Conservation (phyloP, 345 rosid species). For the Lepidium didymum region DNA sequence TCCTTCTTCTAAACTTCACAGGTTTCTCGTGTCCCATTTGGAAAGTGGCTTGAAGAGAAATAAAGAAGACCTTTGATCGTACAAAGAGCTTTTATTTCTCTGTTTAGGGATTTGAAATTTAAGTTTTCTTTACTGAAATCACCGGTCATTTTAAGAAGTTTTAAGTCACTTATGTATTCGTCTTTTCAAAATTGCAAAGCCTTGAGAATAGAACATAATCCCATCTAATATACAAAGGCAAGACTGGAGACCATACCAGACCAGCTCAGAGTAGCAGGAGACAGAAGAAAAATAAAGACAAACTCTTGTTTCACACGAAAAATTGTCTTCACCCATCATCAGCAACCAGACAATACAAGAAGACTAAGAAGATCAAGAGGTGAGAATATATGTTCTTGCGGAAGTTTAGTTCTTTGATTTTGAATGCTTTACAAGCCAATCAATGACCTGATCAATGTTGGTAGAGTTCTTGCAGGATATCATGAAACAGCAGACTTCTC, state of each 20-base stretch:
- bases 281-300: neutral
- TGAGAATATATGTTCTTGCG: constrained; percentile 4
- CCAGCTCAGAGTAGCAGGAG: neutral
- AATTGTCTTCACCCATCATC: constrained; percentile 4
- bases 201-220: neutral
- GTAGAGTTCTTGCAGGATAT: constrained; percentile 72
- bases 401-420: constrained; percentile 48
- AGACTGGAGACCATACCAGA: neutral
- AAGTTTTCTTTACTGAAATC: neutral
- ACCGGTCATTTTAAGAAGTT: neutral
- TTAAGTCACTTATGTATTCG: neutral
- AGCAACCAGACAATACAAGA: neutral
- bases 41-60: neutral
- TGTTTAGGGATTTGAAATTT: neutral
- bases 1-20: neutral
- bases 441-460: constrained; percentile 61
- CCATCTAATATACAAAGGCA: constrained; percentile 13
- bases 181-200: constrained; percentile 1
- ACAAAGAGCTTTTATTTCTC: neutral
- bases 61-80: neutral
- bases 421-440: constrained; percentile 72
- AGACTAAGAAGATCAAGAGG: constrained; percentile 12
- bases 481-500: constrained; percentile 69
- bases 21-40: neutral
- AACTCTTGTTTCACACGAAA: constrained; percentile 3